These are phyloP conservation scores for Dictyostelium citrinum DNA, from an alignment of 78 protist species.

Conservation along the genomic window DNA sequence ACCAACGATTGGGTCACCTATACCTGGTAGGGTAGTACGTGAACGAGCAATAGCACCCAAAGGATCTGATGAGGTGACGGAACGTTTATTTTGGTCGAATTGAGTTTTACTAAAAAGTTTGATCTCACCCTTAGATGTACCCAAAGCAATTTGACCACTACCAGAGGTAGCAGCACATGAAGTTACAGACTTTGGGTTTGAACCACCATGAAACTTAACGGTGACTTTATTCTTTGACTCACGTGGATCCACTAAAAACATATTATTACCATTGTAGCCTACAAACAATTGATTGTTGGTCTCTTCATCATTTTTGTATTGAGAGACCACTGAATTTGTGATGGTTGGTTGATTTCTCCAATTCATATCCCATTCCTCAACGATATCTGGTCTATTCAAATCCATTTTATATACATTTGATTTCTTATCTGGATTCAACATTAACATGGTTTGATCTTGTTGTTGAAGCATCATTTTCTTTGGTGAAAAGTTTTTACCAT, in stretches of 20 bases:
- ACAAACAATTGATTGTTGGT: constrained; percentile 17
- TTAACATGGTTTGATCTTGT: constrained; percentile 37
- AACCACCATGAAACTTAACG: constrained; percentile 43
- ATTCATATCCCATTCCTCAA: constrained; percentile 73
- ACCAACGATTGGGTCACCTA: constrained; percentile 80
- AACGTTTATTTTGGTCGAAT: constrained; percentile 26
- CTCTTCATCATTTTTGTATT: constrained; percentile 66
- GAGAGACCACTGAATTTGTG: background rate
- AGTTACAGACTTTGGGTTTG: background rate
- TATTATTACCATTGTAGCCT: constrained; percentile 52
- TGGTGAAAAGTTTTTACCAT: constrained; percentile 75
- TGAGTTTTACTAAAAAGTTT: constrained; percentile 33
- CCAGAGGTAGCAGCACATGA: constrained; percentile 78
- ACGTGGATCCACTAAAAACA: constrained; percentile 81
- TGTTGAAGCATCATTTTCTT: constrained; percentile 80
- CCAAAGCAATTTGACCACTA: constrained; percentile 75
- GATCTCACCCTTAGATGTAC: constrained; percentile 79
- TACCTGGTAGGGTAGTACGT: constrained; percentile 81
- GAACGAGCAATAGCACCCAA: constrained; percentile 45
- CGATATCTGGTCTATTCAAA: constrained; percentile 68
- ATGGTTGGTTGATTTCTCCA: constrained; percentile 35
- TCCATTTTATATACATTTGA: constrained; percentile 68
- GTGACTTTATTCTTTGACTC: constrained; percentile 25
- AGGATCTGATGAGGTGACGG: background rate
- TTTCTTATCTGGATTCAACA: constrained; percentile 32